phyloP scores from a whole-genome alignment of 495 filamentous ascomycete genomes.

The Friedmanniomyces endolithicus region DNA sequence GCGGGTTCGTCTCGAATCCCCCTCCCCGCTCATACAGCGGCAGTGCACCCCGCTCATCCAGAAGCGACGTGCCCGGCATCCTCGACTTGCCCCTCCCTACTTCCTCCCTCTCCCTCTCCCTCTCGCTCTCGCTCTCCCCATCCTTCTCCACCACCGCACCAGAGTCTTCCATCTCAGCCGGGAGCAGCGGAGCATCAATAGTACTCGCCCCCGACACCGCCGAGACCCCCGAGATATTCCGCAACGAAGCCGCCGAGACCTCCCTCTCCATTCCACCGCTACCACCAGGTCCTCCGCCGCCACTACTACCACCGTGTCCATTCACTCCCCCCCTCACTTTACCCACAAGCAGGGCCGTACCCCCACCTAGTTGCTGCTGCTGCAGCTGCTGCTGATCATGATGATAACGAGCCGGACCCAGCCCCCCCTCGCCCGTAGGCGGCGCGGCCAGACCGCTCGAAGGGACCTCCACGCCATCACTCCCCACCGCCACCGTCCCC shows the following conservation, averaged over 20 bases:
- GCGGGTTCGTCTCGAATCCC: too few species aligned
- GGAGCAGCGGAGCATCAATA: slow-evolving; percentile 15
- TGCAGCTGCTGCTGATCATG: too few species aligned
- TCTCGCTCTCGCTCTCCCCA: too few species aligned
- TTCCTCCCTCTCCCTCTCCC: too few species aligned
- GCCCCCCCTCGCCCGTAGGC: not conserved
- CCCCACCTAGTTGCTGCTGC: not conserved
- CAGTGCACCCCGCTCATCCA: too few species aligned
- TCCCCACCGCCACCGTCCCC: not conserved
- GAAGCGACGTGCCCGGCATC: too few species aligned
- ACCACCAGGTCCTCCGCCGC: not conserved
- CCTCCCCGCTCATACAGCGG: too few species aligned
- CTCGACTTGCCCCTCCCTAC: too few species aligned
- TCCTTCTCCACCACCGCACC: not conserved
- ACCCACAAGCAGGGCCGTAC: not conserved
- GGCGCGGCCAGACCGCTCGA: slow-evolving; percentile 5
- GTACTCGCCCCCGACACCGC: slow-evolving; percentile 17
- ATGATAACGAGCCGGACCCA: too few species aligned
- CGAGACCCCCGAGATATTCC: slow-evolving; percentile 11
- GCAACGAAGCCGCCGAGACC: slow-evolving; percentile 1
- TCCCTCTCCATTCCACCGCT: not conserved
- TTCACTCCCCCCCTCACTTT: not conserved
- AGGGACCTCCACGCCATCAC: slow-evolving; percentile 1
- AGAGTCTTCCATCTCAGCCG: not conserved
- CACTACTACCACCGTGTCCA: too few species aligned